Conservation (phyloP, 2,329 filamentous ascomycete species). For the Penicillium hordei region DNA sequence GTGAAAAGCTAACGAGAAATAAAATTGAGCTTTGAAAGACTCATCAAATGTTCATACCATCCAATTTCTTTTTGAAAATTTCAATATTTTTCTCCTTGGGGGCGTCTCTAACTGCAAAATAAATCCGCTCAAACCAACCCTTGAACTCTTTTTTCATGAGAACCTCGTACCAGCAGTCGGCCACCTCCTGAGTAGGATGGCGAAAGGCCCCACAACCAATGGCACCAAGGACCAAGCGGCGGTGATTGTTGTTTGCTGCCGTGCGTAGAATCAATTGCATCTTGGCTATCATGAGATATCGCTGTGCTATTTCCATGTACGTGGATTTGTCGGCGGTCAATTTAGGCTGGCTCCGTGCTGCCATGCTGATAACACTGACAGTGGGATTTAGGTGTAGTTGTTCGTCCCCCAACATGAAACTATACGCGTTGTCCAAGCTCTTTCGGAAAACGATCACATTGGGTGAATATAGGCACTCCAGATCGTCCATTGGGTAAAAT, state of each 20-base stretch:
- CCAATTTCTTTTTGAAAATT: background rate
- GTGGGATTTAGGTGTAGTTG: background rate
- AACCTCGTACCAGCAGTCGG: constrained; percentile 61
- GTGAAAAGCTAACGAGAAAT: background rate
- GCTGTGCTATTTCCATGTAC: constrained; percentile 48
- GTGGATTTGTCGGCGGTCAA: constrained; percentile 21
- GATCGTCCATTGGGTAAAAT: constrained; percentile 56
- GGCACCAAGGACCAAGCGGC: constrained; percentile 64
- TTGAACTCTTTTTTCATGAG: constrained; percentile 61
- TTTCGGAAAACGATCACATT: constrained; percentile 60
- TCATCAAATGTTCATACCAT: background rate
- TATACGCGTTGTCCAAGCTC: constrained; percentile 49
- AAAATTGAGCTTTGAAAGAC: background rate
- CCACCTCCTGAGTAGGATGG: constrained; percentile 64
- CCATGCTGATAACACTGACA: constrained; percentile 61
- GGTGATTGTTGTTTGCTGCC: constrained; percentile 58
- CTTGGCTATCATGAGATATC: constrained; percentile 60
- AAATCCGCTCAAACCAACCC: constrained; percentile 64
- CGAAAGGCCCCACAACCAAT: constrained; percentile 67
- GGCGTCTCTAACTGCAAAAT: constrained; percentile 58
- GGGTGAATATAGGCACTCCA: constrained; percentile 60
- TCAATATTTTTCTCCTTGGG: background rate
- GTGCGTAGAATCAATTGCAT: constrained; percentile 62
- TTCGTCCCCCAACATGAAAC: constrained; percentile 38
- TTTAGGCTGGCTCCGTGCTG: constrained; percentile 52